Percentiles rank a stretch among this genome's conserved stretches.
Evolutionary conservation across 2,329 filamentous ascomycete genomes (phyloP).

Genomic region (Neonectria hederae): DNA sequence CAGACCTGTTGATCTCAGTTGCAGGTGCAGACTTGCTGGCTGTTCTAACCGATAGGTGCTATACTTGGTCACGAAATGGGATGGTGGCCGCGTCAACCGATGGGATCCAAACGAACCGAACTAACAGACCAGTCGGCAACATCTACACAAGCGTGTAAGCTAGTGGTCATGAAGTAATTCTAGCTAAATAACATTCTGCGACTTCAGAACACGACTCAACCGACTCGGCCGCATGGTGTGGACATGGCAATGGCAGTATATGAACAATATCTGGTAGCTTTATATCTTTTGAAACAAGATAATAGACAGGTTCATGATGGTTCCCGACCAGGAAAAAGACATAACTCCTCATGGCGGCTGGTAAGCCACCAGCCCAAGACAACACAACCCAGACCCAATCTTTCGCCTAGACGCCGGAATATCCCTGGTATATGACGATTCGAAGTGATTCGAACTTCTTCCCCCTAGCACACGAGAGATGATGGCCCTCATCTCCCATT

Average conservation of each 20-base stretch:
- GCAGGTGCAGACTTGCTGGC: constrained; percentile 22
- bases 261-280: constrained; percentile 23
- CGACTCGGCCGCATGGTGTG: not conserved
- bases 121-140: not conserved
- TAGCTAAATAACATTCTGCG: too few species aligned
- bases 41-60: not conserved
- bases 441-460: constrained; percentile 31
- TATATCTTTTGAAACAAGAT: constrained; percentile 13
- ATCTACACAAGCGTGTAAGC: too few species aligned
- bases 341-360: constrained; percentile 33
- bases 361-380: constrained; percentile 24
- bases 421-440: constrained; percentile 44
- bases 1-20: constrained; percentile 29
- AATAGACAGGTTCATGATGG: constrained; percentile 23
- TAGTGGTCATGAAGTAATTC: too few species aligned
- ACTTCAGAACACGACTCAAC: not conserved
- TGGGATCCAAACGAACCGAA: not conserved
- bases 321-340: constrained; percentile 25
- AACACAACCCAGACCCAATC: constrained; percentile 30
- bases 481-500: constrained; percentile 3
- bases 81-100: not conserved
- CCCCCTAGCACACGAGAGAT: constrained; percentile 15
- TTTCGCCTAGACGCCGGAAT: constrained; percentile 41
- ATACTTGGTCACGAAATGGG: not conserved
- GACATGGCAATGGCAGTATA: constrained; percentile 13